Conservation (phyloP, 2,329 filamentous ascomycete species). For the Verticillium nubilum region DNA sequence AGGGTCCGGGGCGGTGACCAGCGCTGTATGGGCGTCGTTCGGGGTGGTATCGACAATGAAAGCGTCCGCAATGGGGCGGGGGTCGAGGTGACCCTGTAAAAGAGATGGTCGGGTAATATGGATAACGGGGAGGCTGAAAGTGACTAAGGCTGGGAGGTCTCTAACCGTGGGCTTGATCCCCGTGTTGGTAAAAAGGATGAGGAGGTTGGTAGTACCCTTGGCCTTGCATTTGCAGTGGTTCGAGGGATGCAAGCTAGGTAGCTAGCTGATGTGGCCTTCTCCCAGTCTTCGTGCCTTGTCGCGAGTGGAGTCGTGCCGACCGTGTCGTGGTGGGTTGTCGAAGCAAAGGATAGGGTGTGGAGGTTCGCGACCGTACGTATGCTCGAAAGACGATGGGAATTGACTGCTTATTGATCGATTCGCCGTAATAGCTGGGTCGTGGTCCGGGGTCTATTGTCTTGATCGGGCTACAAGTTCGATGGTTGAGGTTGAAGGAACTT, state of each 20-base stretch:
- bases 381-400: not conserved
- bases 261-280: not conserved
- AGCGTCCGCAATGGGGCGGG: not conserved
- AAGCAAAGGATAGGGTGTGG: not conserved
- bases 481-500: conserved; percentile 1
- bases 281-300: not conserved
- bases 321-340: not conserved
- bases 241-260: not conserved
- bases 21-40: not conserved
- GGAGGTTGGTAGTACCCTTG: not conserved
- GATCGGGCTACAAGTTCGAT: not conserved
- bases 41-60: not conserved
- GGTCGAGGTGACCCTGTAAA: not conserved
- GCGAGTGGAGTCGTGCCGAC: not conserved
- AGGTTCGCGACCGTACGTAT: not conserved
- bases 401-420: not conserved
- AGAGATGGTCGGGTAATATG: not conserved
- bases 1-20: not conserved
- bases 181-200: not conserved
- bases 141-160: not conserved
- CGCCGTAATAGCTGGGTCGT: not conserved
- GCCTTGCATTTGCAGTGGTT: not conserved
- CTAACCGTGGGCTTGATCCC: not conserved
- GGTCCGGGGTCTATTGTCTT: not conserved
- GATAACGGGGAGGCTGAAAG: not conserved